phyloP scores from a whole-genome alignment of 805 yeast species.

The Sugiyamaella mastotermitis region DNA sequence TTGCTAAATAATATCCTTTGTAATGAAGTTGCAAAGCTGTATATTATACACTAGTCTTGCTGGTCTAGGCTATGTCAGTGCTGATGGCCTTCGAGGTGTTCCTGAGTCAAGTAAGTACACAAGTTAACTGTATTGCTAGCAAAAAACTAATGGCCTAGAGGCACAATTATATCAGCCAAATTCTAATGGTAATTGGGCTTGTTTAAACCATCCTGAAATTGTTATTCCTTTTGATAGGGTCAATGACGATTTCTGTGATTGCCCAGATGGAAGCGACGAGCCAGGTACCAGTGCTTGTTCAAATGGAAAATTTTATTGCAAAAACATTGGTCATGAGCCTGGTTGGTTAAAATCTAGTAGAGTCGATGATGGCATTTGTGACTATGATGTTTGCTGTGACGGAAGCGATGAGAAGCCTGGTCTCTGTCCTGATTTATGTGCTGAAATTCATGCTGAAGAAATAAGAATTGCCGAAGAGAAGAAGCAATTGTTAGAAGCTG shows the following conservation, averaged over 20 bases:
- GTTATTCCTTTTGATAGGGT: conserved; percentile 53
- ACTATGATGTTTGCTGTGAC: conserved; percentile 84
- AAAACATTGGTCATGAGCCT: conserved; percentile 64
- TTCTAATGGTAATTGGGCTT: conserved; percentile 53
- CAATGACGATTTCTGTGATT: conserved; percentile 89
- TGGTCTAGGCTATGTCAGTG: too few relatives aligned
- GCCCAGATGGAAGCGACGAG: conserved; percentile 97
- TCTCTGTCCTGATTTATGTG: conserved; percentile 54
- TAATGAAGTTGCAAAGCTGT: too few relatives aligned
- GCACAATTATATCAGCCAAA: conserved; percentile 43
- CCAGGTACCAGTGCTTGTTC: conserved; percentile 90
- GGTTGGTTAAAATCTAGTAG: conserved; percentile 56
- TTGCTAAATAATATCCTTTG: too few relatives aligned
- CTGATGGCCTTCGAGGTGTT: too few relatives aligned
- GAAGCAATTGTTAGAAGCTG: conserved; percentile 28
- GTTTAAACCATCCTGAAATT: conserved; percentile 64
- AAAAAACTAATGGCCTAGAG: too few relatives aligned
- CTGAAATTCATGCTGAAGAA: conserved; percentile 41
- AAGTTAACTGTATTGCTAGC: too few relatives aligned
- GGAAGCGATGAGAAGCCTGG: conserved; percentile 74
- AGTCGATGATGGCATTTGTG: conserved; percentile 90
- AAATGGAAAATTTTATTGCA: conserved; percentile 59
- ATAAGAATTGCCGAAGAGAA: conserved; percentile 20
- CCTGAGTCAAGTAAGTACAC: too few relatives aligned
- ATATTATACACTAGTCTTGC: too few relatives aligned